Evolutionary conservation across 169 alveolate species (phyloP), one percentile per base, ranked within the genome.

Genomic region (Cryptosporidium sp.): DNA sequence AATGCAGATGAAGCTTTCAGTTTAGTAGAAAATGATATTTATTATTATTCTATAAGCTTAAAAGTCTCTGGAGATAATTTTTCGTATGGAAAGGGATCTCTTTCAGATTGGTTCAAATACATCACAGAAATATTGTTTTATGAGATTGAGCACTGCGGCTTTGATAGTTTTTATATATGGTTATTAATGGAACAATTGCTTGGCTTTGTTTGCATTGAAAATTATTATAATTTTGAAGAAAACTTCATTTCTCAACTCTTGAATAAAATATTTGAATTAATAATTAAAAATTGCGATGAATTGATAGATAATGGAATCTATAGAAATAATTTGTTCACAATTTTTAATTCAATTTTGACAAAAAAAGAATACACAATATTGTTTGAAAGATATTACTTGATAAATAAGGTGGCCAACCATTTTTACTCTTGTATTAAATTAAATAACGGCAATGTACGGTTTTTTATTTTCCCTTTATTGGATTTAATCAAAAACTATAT

Each of bases 391-490:
- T 9, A 39, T 56, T 0, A 39, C 3, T 35, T 73, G 23, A 7
- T 73, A 26, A 58, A 58, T 18, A 42, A 56, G 16, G 39, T 73
- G n/a, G 35, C 35, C 31, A 53, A 56, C 18, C 52, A 53, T 73
- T 73, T 37, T 42, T 73, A 73, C 29, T 2, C 29, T 35, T 29
- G 56, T 18, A 73, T 73, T 18, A 18, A 48, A 56, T 21, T 21
- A 31, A 80, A 80, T 21, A 5, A 44, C 23, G 75, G 65, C 6
- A 31, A 48, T 29, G 44, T 60, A 29, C 16, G 89, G 21, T 44
- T 65, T n/a, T 80, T 80, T 60, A 62, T 80, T 42, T 80, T 80
- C 42, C 89, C 89, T 21, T 65, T 80, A 42, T 42, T 80, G 12
- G 60, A 65, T 35, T 42, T 80, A 7, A 37, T 80, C 29, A 61